Evolutionary conservation across 352 stramenopile genomes (phyloP).

Genomic region (Phytophthora brassicae): DNA sequence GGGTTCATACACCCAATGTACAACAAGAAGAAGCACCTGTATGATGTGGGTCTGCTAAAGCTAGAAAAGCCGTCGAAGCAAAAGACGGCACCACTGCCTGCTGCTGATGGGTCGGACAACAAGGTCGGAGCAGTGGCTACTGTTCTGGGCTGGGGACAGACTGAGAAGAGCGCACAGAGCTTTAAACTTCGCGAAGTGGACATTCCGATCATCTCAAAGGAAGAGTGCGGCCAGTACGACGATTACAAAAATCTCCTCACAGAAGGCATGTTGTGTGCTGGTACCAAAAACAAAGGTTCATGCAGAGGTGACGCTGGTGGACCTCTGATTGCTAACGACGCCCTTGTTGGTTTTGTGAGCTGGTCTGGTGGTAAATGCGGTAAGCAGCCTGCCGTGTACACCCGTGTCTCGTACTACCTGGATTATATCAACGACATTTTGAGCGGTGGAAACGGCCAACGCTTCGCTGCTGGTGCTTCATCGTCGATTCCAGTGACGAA

Average conservation of each 20-base stretch:
- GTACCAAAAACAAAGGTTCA: constrained; percentile 47
- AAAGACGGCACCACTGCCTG: constrained; percentile 38
- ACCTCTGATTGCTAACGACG: constrained; percentile 47
- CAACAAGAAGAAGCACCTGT: constrained; percentile 30
- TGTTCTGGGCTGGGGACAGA: constrained; percentile 60
- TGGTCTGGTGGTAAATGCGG: constrained; percentile 51
- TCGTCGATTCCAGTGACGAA: neutral
- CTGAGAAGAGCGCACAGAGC: constrained; percentile 32
- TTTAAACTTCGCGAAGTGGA: constrained; percentile 53
- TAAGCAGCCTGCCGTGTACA: constrained; percentile 53
- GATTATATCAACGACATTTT: constrained; percentile 55
- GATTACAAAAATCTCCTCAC: constrained; percentile 55
- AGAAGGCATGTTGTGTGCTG: constrained; percentile 62
- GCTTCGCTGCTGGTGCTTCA: constrained; percentile 1
- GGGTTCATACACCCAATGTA: constrained; percentile 28
- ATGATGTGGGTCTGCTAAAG: constrained; percentile 59
- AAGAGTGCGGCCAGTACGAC: constrained; percentile 40
- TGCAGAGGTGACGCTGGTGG: constrained; percentile 69
- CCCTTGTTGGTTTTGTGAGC: constrained; percentile 60
- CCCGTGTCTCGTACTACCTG: constrained; percentile 47
- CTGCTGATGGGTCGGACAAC: constrained; percentile 49
- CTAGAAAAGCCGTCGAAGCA: constrained; percentile 39
- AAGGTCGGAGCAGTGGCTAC: constrained; percentile 46
- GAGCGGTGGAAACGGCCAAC: constrained; percentile 22
- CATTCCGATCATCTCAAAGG: constrained; percentile 53